Conservation (phyloP, 2,329 filamentous ascomycete species). For the Fusarium sp. region DNA sequence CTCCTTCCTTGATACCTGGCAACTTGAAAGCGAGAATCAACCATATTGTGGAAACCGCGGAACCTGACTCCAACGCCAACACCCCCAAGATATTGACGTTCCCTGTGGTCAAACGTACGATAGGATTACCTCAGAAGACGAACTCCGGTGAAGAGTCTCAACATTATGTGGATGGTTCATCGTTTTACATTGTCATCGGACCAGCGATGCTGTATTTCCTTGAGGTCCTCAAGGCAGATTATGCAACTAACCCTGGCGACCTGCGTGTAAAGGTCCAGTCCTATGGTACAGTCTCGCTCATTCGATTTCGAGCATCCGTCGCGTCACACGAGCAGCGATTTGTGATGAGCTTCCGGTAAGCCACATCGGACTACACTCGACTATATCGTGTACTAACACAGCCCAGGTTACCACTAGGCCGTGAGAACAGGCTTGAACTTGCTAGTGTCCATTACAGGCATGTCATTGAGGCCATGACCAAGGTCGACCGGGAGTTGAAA, state of each 20-base stretch:
- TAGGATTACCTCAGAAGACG: conserved; percentile 57
- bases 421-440: conserved; percentile 62
- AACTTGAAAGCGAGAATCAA: conserved; percentile 64
- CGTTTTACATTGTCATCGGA: conserved; percentile 68
- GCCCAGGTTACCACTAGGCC: conserved; percentile 58
- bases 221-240: conserved; percentile 62
- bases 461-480: conserved; percentile 67
- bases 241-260: conserved; percentile 59
- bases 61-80: conserved; percentile 52
- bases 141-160: conserved; percentile 60
- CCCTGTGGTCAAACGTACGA: conserved; percentile 64
- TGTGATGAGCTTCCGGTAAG: conserved; percentile 67
- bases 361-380: neutral
- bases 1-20: conserved; percentile 57
- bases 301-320: conserved; percentile 65
- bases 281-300: conserved; percentile 67
- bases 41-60: conserved; percentile 60
- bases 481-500: conserved; percentile 67
- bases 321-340: conserved; percentile 68
- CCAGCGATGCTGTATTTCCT: conserved; percentile 66
- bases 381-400: conserved; percentile 21
- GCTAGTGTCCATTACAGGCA: conserved; percentile 67
- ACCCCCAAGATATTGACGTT: conserved; percentile 59
- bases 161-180: conserved; percentile 63
- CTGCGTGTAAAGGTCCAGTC: conserved; percentile 63